Evolutionary conservation across 352 stramenopile genomes (phyloP).

Genomic region (Nothophytophthora sp.): DNA sequence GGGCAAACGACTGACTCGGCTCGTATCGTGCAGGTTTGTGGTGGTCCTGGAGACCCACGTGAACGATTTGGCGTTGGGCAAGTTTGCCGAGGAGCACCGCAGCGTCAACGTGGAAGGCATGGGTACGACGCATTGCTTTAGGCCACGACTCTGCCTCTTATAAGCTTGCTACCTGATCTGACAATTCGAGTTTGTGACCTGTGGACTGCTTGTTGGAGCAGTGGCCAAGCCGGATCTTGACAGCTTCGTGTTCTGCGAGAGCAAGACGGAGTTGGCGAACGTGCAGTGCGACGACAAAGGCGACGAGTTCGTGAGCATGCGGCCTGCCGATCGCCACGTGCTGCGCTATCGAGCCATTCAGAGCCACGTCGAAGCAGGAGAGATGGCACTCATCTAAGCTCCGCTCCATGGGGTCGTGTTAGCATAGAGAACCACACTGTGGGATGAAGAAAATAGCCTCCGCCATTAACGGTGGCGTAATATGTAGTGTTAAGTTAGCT

Average conservation of each 20-base stretch:
- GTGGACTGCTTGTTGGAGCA: slow-evolving; percentile 13
- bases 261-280: slow-evolving; percentile 46
- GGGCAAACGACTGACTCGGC: too few relatives aligned
- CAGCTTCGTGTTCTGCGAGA: slow-evolving; percentile 84
- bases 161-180: background rate
- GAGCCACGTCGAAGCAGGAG: slow-evolving; percentile 54
- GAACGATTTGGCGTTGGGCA: slow-evolving; percentile 59
- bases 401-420: too few relatives aligned
- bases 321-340: slow-evolving; percentile 64
- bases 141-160: background rate
- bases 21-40: slow-evolving; percentile 48
- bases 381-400: slow-evolving; percentile 52
- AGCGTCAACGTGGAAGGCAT: slow-evolving; percentile 63
- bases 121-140: slow-evolving; percentile 32
- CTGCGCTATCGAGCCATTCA: slow-evolving; percentile 70
- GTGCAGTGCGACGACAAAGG: slow-evolving; percentile 79
- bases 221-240: slow-evolving; percentile 76
- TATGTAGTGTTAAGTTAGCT: slow-evolving; percentile 45
- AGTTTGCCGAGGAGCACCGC: slow-evolving; percentile 67
- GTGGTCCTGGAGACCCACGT: slow-evolving; percentile 75
- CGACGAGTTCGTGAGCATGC: slow-evolving; percentile 61
- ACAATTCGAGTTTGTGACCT: background rate
- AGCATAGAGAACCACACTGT: too few relatives aligned
- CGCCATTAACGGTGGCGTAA: too few relatives aligned
- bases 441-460: too few relatives aligned